Percentiles rank a stretch among this genome's conserved stretches.
These are phyloP conservation scores for Ustilago bromivora DNA, from an alignment of 1,284 basidiomycete genomes.

Conservation along the genomic window DNA sequence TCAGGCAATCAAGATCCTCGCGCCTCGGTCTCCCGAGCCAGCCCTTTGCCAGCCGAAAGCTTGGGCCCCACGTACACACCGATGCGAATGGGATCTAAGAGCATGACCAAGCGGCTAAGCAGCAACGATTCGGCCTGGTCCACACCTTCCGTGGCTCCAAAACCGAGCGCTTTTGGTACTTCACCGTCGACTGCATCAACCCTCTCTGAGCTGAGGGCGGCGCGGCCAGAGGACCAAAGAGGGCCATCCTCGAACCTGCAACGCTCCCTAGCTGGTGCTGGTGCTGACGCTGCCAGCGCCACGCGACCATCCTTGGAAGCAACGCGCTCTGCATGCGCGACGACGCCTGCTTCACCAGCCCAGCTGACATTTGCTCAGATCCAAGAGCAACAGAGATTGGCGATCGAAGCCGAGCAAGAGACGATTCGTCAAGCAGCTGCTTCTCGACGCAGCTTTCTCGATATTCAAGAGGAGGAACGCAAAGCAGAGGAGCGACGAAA, in stretches of 20 bases:
- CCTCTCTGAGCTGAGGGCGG: neutral
- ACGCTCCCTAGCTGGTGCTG: slow-evolving; percentile 13
- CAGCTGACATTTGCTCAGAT: slow-evolving; percentile 61
- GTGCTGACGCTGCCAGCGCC: slow-evolving; percentile 2
- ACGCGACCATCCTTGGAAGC: slow-evolving; percentile 16
- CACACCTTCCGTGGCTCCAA: slow-evolving; percentile 23
- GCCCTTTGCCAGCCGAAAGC: slow-evolving; percentile 18
- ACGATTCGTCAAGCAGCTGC: slow-evolving; percentile 39
- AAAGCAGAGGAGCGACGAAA: slow-evolving; percentile 49
- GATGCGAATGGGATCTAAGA: slow-evolving; percentile 33
- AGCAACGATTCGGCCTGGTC: slow-evolving; percentile 45
- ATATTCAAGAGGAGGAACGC: slow-evolving; percentile 63
- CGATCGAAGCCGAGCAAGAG: slow-evolving; percentile 35
- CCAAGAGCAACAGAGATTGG: slow-evolving; percentile 62
- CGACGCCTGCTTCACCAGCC: slow-evolving; percentile 21
- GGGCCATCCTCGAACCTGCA: slow-evolving; percentile 27
- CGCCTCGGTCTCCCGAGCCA: slow-evolving; percentile 19
- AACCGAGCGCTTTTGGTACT: slow-evolving; percentile 18
- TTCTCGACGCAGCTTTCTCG: slow-evolving; percentile 56
- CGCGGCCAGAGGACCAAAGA: slow-evolving; percentile 21
- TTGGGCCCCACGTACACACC: slow-evolving; percentile 57
- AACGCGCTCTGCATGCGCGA: slow-evolving; percentile 8
- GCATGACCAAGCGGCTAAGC: slow-evolving; percentile 36
- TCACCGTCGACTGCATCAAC: slow-evolving; percentile 22
- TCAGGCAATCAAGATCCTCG: slow-evolving; percentile 11